phyloP scores from a whole-genome alignment of 2,329 filamentous ascomycete genomes.

The Ophiostoma quercus region DNA sequence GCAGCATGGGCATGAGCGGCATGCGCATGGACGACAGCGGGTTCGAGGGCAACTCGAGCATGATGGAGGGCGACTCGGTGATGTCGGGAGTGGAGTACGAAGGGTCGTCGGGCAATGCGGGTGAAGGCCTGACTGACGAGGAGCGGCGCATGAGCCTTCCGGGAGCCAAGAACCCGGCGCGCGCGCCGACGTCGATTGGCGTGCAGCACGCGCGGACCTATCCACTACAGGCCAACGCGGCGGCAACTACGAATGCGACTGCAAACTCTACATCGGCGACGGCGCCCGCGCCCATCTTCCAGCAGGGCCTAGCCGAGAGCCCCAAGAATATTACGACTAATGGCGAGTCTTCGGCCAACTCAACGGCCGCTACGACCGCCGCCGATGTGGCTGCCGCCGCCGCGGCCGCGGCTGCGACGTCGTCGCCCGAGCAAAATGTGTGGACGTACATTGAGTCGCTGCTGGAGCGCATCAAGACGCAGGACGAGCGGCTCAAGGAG shows the following conservation, averaged over 20 bases:
- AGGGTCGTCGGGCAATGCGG: slow-evolving; percentile 28
- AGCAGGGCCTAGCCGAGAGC: slow-evolving; percentile 80
- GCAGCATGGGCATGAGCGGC: slow-evolving; percentile 17
- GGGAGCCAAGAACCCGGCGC: slow-evolving; percentile 66
- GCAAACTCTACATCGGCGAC: slow-evolving; percentile 36
- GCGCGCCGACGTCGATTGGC: slow-evolving; percentile 30
- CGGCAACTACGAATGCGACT: background rate
- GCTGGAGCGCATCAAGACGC: slow-evolving; percentile 52
- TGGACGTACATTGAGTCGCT: slow-evolving; percentile 69
- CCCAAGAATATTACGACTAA: slow-evolving; percentile 61
- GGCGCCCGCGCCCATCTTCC: slow-evolving; percentile 53
- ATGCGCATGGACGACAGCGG: slow-evolving; percentile 26
- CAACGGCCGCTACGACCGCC: slow-evolving; percentile 34
- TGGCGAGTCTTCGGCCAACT: background rate
- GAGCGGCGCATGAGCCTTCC: slow-evolving; percentile 66
- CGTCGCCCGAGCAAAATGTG: slow-evolving; percentile 58
- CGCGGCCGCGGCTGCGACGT: slow-evolving; percentile 53
- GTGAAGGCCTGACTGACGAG: slow-evolving; percentile 38
- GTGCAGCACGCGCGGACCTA: slow-evolving; percentile 39
- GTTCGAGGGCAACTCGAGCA: slow-evolving; percentile 33
- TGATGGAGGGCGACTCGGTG: slow-evolving; percentile 42
- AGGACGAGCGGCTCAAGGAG: slow-evolving; percentile 40
- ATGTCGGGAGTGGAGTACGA: slow-evolving; percentile 56
- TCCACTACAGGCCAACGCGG: slow-evolving; percentile 34
- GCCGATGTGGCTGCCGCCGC: background rate